Conservation (phyloP, 1,284 basidiomycete species). For the Erythrobasidium hasegawianum region DNA sequence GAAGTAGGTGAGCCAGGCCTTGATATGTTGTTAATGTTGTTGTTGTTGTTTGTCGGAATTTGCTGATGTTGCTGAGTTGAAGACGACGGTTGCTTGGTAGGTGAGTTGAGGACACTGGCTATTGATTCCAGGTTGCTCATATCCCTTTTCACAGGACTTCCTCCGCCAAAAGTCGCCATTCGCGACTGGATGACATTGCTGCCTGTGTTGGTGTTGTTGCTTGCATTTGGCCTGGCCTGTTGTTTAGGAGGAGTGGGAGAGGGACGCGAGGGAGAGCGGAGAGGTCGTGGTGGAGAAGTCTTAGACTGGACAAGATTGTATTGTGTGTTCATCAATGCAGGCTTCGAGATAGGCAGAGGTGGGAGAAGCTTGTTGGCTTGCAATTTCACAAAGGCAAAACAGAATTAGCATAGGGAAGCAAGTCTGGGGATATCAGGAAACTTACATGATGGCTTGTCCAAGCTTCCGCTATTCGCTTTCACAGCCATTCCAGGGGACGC, state of each 20-base stretch:
- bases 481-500: no score
- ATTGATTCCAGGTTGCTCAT: conserved; percentile 33
- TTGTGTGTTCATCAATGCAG: not conserved
- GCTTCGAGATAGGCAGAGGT: not conserved
- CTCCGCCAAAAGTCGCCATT: not conserved
- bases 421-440: no score
- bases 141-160: conserved; percentile 23
- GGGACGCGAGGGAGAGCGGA: conserved; percentile 22
- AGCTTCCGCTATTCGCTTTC: no score
- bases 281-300: conserved; percentile 22
- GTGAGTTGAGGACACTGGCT: conserved; percentile 21
- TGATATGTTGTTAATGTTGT: no score
- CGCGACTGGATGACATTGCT: no score
- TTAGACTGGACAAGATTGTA: not conserved
- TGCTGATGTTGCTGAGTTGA: not conserved
- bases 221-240: not conserved
- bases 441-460: no score
- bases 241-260: not conserved
- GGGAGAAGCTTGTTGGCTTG: not conserved
- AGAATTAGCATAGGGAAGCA: no score
- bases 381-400: no score
- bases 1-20: conserved; percentile 5
- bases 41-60: no score
- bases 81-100: conserved; percentile 7
- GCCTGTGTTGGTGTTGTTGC: no score